Conservation (phyloP, 192 early-diverging fungal species). For the Backusella luteola region DNA sequence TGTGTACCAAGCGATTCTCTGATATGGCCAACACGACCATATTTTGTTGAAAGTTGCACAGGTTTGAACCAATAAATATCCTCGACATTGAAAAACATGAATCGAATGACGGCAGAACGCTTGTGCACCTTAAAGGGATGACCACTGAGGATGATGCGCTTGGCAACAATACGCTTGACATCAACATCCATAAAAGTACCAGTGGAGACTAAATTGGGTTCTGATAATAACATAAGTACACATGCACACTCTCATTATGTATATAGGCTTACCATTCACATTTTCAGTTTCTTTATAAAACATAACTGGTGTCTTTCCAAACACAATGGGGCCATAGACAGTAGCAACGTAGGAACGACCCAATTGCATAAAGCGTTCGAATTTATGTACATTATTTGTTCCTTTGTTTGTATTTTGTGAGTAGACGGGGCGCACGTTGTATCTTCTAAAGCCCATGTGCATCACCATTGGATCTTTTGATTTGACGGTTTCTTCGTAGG, state of each 20-base stretch:
- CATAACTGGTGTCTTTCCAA: constrained; percentile 81
- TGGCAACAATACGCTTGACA: constrained; percentile 87
- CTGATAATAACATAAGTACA: constrained; percentile 17
- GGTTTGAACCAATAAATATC: constrained; percentile 97
- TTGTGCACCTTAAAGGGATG: constrained; percentile 95
- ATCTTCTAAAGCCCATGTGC: constrained; percentile 87
- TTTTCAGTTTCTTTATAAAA: constrained; percentile 70
- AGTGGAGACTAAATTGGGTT: constrained; percentile 71
- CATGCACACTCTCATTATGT: background rate
- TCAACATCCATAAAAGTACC: constrained; percentile 76
- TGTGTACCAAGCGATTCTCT: constrained; percentile 93
- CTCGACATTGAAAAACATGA: constrained; percentile 92
- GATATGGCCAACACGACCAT: constrained; percentile 91
- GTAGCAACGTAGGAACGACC: constrained; percentile 76
- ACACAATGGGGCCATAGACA: constrained; percentile 91
- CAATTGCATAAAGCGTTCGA: constrained; percentile 85
- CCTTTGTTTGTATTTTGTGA: constrained; percentile 81
- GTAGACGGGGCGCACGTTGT: constrained; percentile 83
- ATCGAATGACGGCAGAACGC: constrained; percentile 88
- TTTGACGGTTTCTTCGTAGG: constrained; percentile 76
- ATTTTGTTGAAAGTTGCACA: constrained; percentile 88
- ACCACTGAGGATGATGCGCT: constrained; percentile 92
- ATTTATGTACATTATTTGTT: constrained; percentile 93
- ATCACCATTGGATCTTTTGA: constrained; percentile 92
- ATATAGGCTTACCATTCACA: constrained; percentile 44